Conservation (phyloP, 2,329 filamentous ascomycete species). For the Aureobasidium namibiae region DNA sequence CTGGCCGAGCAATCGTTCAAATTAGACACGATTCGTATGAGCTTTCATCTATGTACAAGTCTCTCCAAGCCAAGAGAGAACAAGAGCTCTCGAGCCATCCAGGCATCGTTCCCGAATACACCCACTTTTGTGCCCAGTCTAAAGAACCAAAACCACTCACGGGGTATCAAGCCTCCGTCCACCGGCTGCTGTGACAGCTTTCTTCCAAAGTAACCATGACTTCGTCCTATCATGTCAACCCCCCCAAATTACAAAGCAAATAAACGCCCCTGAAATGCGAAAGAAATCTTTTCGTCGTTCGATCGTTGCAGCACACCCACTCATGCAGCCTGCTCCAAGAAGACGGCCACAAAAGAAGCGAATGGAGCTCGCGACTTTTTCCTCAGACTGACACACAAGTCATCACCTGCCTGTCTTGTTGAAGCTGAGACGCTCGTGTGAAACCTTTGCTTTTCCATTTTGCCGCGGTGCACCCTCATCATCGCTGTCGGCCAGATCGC, state of each 20-base stretch:
- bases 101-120: not conserved
- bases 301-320: not conserved
- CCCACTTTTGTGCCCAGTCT: not conserved
- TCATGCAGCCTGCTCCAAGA: not conserved
- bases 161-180: not conserved
- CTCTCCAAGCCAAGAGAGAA: not conserved
- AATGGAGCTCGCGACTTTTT: not conserved
- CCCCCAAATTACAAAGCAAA: not conserved
- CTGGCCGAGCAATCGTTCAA: not conserved
- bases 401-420: slow-evolving; percentile 5
- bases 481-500: slow-evolving; percentile 58
- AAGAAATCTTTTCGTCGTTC: not conserved
- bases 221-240: slow-evolving; percentile 8
- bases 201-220: not conserved
- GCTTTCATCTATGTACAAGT: slow-evolving; percentile 4
- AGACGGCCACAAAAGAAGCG: not conserved
- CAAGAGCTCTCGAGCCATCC: not conserved
- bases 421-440: slow-evolving; percentile 5
- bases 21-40: not conserved
- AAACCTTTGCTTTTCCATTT: slow-evolving; percentile 4
- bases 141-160: not conserved
- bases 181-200: not conserved
- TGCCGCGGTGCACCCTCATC: slow-evolving; percentile 5
- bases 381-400: not conserved
- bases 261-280: slow-evolving; percentile 1